phyloP scores from a whole-genome alignment of 163 green algal genomes.

The Dunaliella salina region DNA sequence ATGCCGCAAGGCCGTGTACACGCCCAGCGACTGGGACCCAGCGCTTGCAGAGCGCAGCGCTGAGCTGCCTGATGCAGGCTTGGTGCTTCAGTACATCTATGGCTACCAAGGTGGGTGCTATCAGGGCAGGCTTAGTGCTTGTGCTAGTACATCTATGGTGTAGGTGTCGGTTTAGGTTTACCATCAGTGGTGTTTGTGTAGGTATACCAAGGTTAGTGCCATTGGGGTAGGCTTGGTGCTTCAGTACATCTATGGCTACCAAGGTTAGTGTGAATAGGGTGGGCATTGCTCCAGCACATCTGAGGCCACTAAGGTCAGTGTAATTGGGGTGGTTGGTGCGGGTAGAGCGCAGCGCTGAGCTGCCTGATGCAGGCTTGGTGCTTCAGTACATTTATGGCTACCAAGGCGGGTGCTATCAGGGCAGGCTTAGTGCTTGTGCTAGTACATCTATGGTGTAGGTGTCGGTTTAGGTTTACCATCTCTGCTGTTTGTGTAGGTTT shows the following conservation, averaged over 20 bases:
- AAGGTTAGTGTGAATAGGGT: constrained; percentile 4
- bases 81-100: constrained; percentile 66
- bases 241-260: too few species aligned
- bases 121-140: too few species aligned
- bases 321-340: neutral
- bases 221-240: neutral
- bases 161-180: too few species aligned
- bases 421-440: too few species aligned
- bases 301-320: too few species aligned
- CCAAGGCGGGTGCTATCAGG: too few species aligned
- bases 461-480: too few species aligned
- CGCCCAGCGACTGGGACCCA: constrained; percentile 54
- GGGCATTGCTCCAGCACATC: too few species aligned
- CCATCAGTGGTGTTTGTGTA: too few species aligned
- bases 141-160: too few species aligned
- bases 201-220: constrained; percentile 30
- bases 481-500: too few species aligned
- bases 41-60: constrained; percentile 36
- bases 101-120: constrained; percentile 63
- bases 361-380: constrained; percentile 52
- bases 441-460: too few species aligned
- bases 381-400: constrained; percentile 68
- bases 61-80: constrained; percentile 47
- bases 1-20: constrained; percentile 54
- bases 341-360: constrained; percentile 15